These are phyloP conservation scores for Lachnellula subtilissima DNA, from an alignment of 2,329 filamentous ascomycete genomes.

Conservation along the genomic window DNA sequence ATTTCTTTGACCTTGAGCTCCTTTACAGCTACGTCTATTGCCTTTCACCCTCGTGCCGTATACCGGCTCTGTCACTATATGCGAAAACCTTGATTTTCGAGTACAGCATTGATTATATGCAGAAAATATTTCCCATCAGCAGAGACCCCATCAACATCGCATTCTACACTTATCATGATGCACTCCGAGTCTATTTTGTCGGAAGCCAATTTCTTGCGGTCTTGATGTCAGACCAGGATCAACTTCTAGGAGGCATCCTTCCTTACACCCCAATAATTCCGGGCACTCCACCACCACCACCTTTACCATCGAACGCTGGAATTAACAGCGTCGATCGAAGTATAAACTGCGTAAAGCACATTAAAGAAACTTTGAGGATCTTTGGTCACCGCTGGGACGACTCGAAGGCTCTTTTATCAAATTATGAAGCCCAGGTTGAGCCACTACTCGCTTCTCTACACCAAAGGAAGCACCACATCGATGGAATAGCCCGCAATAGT, in stretches of 20 bases:
- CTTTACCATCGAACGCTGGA: slow-evolving; percentile 37
- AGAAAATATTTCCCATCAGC: slow-evolving; percentile 65
- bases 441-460: slow-evolving; percentile 35
- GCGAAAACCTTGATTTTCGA: slow-evolving; percentile 81
- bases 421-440: slow-evolving; percentile 41
- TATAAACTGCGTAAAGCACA: slow-evolving; percentile 49
- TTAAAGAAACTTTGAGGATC: slow-evolving; percentile 48
- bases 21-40: slow-evolving; percentile 90
- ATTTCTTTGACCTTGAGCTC: slow-evolving; percentile 81
- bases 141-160: slow-evolving; percentile 54
- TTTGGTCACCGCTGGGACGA: slow-evolving; percentile 58
- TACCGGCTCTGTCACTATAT: slow-evolving; percentile 69
- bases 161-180: slow-evolving; percentile 83
- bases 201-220: slow-evolving; percentile 59
- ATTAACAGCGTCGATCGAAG: slow-evolving; percentile 52
- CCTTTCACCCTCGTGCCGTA: slow-evolving; percentile 71
- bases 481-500: slow-evolving; percentile 18
- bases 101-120: slow-evolving; percentile 76
- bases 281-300: slow-evolving; percentile 48
- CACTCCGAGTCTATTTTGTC: slow-evolving; percentile 76
- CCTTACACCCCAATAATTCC: slow-evolving; percentile 24
- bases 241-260: slow-evolving; percentile 43
- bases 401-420: slow-evolving; percentile 47
- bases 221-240: slow-evolving; percentile 52
- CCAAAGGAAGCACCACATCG: slow-evolving; percentile 34